Evolutionary conservation across 306 rosid species (phyloP).

Genomic region (Neltuma alba): DNA sequence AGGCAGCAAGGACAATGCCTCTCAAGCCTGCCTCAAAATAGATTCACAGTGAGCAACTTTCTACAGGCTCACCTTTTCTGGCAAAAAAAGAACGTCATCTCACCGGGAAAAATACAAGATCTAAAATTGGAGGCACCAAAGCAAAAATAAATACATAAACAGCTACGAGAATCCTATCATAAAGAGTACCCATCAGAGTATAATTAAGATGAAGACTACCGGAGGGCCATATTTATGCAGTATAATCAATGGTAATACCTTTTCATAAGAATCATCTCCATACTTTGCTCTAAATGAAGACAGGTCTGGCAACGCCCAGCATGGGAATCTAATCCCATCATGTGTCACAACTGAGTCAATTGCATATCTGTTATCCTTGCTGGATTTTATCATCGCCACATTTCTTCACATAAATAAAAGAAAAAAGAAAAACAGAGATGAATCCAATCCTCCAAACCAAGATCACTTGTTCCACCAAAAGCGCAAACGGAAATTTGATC

Average conservation of each 20-base stretch:
- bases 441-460: background rate
- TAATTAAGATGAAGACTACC: background rate
- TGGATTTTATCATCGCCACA: constrained; percentile 82
- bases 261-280: constrained; percentile 70
- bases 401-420: constrained; percentile 47
- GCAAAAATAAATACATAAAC: background rate
- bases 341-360: constrained; percentile 78
- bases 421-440: background rate
- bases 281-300: constrained; percentile 54
- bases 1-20: background rate
- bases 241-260: constrained; percentile 39
- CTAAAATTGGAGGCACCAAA: background rate
- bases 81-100: background rate
- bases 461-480: background rate
- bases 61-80: background rate
- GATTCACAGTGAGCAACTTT: background rate
- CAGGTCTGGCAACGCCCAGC: constrained; percentile 86
- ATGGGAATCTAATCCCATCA: constrained; percentile 79
- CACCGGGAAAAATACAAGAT: background rate
- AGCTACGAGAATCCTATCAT: background rate
- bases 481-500: background rate
- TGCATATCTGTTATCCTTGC: constrained; percentile 81
- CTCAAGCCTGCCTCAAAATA: background rate
- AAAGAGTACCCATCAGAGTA: background rate
- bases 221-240: background rate